Evolutionary conservation across 768 basidiomycete species (phyloP), one percentile per base, ranked within the genome.

Genomic region (Naganishia vishniacii): DNA sequence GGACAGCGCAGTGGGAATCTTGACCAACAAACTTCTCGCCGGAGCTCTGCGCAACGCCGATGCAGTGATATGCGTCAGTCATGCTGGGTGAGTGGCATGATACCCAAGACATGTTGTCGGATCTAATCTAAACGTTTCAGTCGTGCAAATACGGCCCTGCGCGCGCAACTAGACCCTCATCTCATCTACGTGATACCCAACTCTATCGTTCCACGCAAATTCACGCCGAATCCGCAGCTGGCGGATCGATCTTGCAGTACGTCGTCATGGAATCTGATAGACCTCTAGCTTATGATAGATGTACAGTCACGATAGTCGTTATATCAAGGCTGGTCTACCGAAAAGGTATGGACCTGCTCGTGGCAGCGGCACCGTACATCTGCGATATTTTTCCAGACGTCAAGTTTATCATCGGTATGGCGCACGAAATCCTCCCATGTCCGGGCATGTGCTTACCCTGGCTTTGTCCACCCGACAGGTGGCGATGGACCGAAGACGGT

Each of bases 401-500:
- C 49, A 84, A 85, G 44, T 95, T 98, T 70, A 78, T 98, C 46
- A 82, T 99, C 31, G 93, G 90, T 87, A 62, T 40, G 20, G 3
- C 37, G 42, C n/a, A 62, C 13, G 37, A 41, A 5, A 41, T 42
- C 29, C 42, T 61, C 46, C 37, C 59, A 62, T 47, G 23, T 59
- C 37, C 47, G 9, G 4, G 2, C 26, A 42, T 26, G n/a, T n/a
- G n/a, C 44, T 47, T 31, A 48, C 48, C 4, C 18, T 8, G 20
- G 0, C n/a, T 18, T 23, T 16, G 40, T 16, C 8, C 11, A 26
- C 63, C 16, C 15, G 13, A 1, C 70, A 91, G 91, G 91, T 0
- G 95, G 95, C 0, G 88, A 92, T 68, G 95, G 95, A 0, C 94
- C 95, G 0, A 97, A 98, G 74, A 82, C 94, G 68, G 88, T 93